These are phyloP conservation scores for Aureoboletus auriporus DNA, from an alignment of 768 basidiomycete genomes.

Conservation along the genomic window DNA sequence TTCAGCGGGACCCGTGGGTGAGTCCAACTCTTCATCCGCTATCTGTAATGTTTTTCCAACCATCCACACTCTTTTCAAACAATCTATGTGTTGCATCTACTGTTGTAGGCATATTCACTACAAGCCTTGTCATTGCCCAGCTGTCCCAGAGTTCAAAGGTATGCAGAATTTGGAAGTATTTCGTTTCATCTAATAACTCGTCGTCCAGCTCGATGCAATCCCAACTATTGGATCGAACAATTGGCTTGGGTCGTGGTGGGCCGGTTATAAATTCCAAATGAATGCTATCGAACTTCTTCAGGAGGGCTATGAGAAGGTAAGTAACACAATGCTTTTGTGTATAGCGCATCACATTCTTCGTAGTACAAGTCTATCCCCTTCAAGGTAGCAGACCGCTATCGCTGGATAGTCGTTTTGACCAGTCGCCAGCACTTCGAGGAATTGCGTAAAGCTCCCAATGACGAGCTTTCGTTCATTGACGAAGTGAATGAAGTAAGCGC, in stretches of 20 bases:
- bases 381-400: conserved; percentile 25
- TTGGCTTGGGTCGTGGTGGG: conserved; percentile 26
- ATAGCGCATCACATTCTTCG: not conserved
- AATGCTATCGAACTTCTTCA: conserved; percentile 23
- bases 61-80: conserved; percentile 1
- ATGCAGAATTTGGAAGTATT: not conserved
- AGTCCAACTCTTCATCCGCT: conserved; percentile 6
- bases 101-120: conserved; percentile 1
- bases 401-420: conserved; percentile 39
- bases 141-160: conserved; percentile 5
- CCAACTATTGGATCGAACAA: conserved; percentile 28
- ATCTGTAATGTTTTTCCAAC: not conserved
- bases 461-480: conserved; percentile 34
- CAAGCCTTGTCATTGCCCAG: conserved; percentile 3
- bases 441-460: conserved; percentile 37
- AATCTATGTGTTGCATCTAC: conserved; percentile 1
- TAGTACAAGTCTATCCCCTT: conserved; percentile 30
- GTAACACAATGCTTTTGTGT: not conserved
- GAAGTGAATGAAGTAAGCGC: conserved; percentile 33
- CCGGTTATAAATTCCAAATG: conserved; percentile 14
- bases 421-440: conserved; percentile 35
- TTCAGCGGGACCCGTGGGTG: not conserved
- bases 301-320: conserved; percentile 32
- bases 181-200: not conserved
- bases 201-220: conserved; percentile 23